Base-by-base conservation (phyloP, 2,329 filamentous ascomycete genomes). In the Grosmannia penicillata region DNA sequence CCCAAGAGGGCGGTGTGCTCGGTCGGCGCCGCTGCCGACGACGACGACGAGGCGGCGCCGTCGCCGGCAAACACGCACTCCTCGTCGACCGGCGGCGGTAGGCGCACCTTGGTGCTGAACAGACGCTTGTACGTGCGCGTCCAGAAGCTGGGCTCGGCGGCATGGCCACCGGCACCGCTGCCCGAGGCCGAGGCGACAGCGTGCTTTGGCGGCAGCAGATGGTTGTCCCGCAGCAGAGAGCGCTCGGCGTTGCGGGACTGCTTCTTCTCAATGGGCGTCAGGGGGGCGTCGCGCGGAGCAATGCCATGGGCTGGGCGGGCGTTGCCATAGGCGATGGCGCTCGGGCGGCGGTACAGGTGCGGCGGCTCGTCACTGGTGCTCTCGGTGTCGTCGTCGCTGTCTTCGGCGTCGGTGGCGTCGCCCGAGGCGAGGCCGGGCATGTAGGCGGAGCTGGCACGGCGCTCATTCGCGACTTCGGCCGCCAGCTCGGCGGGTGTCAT, bases 271-370 rank as follows among this genome's bases (percentile, higher is more conserved):
- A 63, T 75, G 40, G 77, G 56, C 35, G 59, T 52, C 4, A 65
- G 58, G 34, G 68, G 65, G 15, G 63, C 61, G 13, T 59, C 43
- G 9, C 53, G 53, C 34, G 53, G 54, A 33, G 66, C 63, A 5
- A 75, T 73, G 21, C 83, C 70, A 42, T 93, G 66, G 5, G 79
- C 72, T 4, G 80, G 78, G 38, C 84, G 68, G 2, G 75, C 70
- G 19, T 78, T 78, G 11, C 79, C 81, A 43, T 73, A 82, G 23
- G 79, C 77, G 31, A 91, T 77, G 52, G 78, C 81, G 47, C 76
- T 82, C 1, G 85, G 83, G 33, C 85, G 72, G 39, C 82, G 75
- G 59, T 91, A 94, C 48, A 66, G 67, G 52, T 57, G 62, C 39
- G 61, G 67, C 5, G 53, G 53, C 5, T 56, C 56, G n/a, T 54